A percentile compares a stretch with the other conserved stretches of the same genome.
Conservation (phyloP, 225 moss, liverwort and hornwort genomes). For the Rhytidiadelphus loreus region DNA sequence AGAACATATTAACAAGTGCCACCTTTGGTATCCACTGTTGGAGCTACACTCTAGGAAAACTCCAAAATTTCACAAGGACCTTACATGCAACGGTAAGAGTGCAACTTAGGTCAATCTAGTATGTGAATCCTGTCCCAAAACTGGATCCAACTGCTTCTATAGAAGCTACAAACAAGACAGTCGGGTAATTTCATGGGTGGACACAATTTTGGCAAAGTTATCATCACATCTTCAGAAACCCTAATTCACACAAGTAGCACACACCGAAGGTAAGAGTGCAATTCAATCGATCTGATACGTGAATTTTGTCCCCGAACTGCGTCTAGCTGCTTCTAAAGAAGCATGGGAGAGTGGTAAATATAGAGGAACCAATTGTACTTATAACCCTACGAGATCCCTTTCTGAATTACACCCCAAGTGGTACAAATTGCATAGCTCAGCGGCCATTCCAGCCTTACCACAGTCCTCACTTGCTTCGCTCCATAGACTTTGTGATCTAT, state of each 20-base stretch:
- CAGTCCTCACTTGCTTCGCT: neutral
- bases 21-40: neutral
- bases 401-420: neutral
- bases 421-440: neutral
- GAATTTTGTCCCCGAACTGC: neutral
- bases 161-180: neutral
- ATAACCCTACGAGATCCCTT: neutral
- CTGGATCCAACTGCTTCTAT: neutral
- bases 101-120: neutral
- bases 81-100: neutral
- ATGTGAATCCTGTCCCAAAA: neutral
- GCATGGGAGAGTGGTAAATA: neutral
- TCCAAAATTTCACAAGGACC: neutral
- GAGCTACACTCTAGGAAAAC: neutral
- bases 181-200: neutral
- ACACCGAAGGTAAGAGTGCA: too few relatives aligned
- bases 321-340: too few relatives aligned
- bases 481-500: neutral
- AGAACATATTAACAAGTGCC: neutral
- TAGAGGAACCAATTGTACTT: neutral
- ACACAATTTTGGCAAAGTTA: neutral
- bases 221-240: neutral
- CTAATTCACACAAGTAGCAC: neutral
- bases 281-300: neutral
- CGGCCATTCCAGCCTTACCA: neutral